Evolutionary conservation across 176 grass and related monocot genomes (phyloP).

Genomic region (Alopecurus myosuroides): DNA sequence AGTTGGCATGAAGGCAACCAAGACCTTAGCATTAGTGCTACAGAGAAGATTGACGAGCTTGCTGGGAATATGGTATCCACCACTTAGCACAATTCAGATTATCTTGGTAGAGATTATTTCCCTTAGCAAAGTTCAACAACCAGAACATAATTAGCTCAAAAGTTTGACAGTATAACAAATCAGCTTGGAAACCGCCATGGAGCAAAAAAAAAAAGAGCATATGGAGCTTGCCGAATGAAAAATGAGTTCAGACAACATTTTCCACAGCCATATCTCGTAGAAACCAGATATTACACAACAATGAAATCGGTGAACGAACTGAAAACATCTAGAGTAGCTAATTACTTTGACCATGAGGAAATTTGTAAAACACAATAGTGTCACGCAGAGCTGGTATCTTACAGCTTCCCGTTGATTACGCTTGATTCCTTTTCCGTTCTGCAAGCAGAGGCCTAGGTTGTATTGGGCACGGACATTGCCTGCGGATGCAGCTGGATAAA

Average conservation of each 20-base stretch:
- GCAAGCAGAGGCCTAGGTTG: slow-evolving; percentile 67
- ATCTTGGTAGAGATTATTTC: not conserved
- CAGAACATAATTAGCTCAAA: not conserved
- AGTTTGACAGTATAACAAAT: not conserved
- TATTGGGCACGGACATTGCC: slow-evolving; percentile 66
- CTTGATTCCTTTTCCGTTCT: slow-evolving; percentile 56
- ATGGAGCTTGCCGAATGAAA: not conserved
- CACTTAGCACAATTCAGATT: not conserved
- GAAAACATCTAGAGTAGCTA: not conserved
- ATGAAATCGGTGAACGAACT: not conserved
- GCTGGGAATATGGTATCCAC: not conserved
- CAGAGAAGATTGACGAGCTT: not conserved
- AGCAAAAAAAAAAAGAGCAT: not conserved
- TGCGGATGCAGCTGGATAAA: slow-evolving; percentile 52
- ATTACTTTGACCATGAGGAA: not conserved
- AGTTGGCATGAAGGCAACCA: slow-evolving; percentile 17
- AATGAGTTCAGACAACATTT: not conserved
- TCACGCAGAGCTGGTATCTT: slow-evolving; percentile 27
- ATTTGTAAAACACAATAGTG: not conserved
- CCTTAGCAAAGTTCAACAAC: not conserved
- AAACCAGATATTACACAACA: not conserved
- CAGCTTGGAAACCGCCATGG: not conserved
- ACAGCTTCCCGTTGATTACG: slow-evolving; percentile 59
- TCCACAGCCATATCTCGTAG: not conserved
- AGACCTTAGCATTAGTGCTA: not conserved